Evolutionary conservation across 169 alveolate species (phyloP), one percentile per base, ranked within the genome.

Genomic region (Eimeria acervulina): DNA sequence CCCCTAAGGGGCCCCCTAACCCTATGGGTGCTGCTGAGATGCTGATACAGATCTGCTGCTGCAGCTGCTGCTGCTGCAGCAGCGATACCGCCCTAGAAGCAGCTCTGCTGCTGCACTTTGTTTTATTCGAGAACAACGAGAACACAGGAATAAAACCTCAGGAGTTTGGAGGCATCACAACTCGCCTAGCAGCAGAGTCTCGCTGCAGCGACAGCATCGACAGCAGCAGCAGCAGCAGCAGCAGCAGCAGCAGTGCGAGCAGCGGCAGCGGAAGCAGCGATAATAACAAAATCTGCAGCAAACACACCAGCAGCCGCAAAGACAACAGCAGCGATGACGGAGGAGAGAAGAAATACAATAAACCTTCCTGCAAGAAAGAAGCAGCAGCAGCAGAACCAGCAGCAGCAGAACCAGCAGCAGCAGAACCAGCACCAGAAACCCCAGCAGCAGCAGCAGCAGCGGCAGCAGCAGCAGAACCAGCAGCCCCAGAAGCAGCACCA

Each of bases 51-150:
- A 81, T 81, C 6, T 44, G 91, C 91, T 81, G 91, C 91, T 81
- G 91, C 91, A 81, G 91, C 91, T 81, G 91, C 91, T 51, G 68
- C 74, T 81, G 91, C 91, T 7, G 91, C 72, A 23, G 72, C 91
- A 52, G 72, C 72, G 91, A 81, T 51, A 5, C 55, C 28, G 91
- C 72, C 2, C 91, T 81, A 3, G 91, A 81, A 31, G 91, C 91
- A 15, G 72, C 91, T 10, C 28, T 81, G 44, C 74, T 81, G 74
- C 91, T 81, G 72, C 44, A 51, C 72, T 15, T 47, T 38, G 72
- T 52, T 10, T 26, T 81, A 6, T 31, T 31, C 7, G 33, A 31
- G 13, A 51, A 28, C 51, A 28, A 52, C 74, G 91, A 81, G 21
- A 19, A 2, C 2, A 10, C 72, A 13, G 91, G 91, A n/a, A 1